A percentile compares a stretch with the other conserved stretches of the same genome.
Evolutionary conservation across 2,329 filamentous ascomycete species (phyloP).

Genomic region (Verticillium albo-atrum): DNA sequence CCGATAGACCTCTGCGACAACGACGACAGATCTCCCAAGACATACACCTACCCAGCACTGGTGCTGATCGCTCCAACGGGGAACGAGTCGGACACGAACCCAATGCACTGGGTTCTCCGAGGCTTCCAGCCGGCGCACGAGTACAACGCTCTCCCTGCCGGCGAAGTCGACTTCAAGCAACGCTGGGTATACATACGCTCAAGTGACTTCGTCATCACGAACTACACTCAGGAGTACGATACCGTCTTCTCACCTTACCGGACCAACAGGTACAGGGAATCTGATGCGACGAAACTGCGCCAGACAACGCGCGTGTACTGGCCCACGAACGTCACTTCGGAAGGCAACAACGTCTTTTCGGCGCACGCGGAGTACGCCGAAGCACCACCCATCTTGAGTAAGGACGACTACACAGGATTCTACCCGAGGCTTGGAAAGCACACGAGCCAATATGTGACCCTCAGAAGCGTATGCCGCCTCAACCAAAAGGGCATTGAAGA

Average conservation of each 20-base stretch:
- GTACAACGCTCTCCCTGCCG: neutral
- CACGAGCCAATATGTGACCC: conserved; percentile 10
- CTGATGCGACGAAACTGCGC: conserved; percentile 6
- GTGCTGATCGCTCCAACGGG: conserved; percentile 10
- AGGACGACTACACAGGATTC: neutral
- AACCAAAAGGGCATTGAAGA: conserved; percentile 1
- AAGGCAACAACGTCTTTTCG: conserved; percentile 2
- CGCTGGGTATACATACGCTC: conserved; percentile 12
- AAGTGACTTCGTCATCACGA: conserved; percentile 10
- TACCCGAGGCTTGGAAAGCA: neutral
- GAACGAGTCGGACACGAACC: conserved; percentile 12
- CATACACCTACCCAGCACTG: conserved; percentile 9
- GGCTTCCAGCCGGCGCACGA: conserved; percentile 7
- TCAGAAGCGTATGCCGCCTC: conserved; percentile 9
- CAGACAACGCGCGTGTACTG: conserved; percentile 10
- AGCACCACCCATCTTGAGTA: neutral
- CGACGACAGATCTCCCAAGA: conserved; percentile 7
- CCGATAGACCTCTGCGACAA: conserved; percentile 6
- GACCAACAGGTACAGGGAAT: conserved; percentile 2
- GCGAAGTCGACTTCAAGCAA: conserved; percentile 9
- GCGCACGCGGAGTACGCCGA: conserved; percentile 8
- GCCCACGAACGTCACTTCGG: conserved; percentile 9
- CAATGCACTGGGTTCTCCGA: conserved; percentile 11
- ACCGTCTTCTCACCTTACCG: neutral
- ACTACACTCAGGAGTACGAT: neutral